Evolutionary conservation across 202 grass and related monocot genomes (phyloP).

Genomic region (Schoenoplectus tabernaemontani): DNA sequence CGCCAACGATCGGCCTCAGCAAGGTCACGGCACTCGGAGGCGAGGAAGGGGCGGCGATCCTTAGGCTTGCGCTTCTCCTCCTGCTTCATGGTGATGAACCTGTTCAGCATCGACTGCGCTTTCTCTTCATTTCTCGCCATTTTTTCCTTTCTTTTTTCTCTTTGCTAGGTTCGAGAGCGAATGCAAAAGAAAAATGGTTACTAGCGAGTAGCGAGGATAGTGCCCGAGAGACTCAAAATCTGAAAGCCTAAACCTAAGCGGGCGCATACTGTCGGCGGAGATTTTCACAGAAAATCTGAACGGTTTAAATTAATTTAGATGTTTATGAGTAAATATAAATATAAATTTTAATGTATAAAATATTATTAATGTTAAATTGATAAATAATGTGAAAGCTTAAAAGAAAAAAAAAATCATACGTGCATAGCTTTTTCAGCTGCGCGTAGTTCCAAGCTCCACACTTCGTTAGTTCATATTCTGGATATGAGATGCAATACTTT

Average conservation of each 20-base stretch:
- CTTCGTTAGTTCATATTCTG: no score
- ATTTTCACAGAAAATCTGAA: background rate
- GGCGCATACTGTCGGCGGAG: no score
- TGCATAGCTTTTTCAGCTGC: no score
- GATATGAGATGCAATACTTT: no score
- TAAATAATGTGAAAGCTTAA: no score
- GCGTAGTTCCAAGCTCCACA: no score
- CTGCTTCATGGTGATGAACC: constrained; percentile 98
- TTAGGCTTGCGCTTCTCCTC: constrained; percentile 95
- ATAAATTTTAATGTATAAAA: no score
- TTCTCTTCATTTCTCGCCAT: constrained; percentile 99
- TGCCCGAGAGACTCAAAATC: background rate
- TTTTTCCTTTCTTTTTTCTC: background rate
- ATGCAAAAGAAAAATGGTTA: background rate
- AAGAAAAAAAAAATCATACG: no score
- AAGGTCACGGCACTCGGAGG: constrained; percentile 92
- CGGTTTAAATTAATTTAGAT: background rate
- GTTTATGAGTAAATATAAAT: no score
- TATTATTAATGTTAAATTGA: no score
- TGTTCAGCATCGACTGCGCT: constrained; percentile 93
- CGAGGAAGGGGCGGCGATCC: constrained; percentile 88
- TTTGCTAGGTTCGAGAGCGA: background rate
- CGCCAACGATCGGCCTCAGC: constrained; percentile 85
- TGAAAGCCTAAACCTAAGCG: background rate
- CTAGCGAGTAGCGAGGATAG: no score